A percentile compares a stretch with the other conserved stretches of the same genome.
These are phyloP conservation scores for Quercus phellos DNA, from an alignment of 331 rosid species.

Conservation along the genomic window DNA sequence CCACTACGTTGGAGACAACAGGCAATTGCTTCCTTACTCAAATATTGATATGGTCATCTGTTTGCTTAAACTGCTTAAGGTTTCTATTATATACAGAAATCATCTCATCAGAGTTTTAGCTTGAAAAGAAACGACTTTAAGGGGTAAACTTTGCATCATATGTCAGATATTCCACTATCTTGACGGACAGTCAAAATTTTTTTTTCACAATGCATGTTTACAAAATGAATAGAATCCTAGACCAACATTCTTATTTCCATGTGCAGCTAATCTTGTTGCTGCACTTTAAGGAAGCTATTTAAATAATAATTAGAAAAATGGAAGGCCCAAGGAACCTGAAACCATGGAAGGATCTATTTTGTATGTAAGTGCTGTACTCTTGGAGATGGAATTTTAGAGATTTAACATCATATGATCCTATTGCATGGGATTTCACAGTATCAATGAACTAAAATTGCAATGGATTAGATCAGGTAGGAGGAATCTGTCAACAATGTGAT, in stretches of 20 bases:
- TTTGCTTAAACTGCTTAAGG: too few species aligned
- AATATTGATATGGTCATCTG: too few species aligned
- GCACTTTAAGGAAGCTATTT: background rate
- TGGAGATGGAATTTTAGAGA: too few species aligned
- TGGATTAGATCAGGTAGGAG: background rate
- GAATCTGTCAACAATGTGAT: background rate
- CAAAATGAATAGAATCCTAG: background rate
- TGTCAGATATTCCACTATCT: background rate
- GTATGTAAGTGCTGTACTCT: background rate
- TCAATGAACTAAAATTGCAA: conserved; percentile 5
- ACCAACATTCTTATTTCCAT: background rate
- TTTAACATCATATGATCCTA: background rate
- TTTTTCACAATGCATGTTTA: background rate
- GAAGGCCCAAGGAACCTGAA: background rate
- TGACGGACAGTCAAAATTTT: background rate
- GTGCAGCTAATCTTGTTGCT: background rate
- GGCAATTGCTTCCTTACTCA: background rate
- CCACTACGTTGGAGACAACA: background rate
- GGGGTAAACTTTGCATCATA: too few species aligned
- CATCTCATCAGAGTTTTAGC: too few species aligned
- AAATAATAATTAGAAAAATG: background rate
- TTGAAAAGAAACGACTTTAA: too few species aligned
- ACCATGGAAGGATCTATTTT: background rate
- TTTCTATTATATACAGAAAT: too few species aligned
- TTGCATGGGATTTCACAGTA: background rate